phyloP scores from a whole-genome alignment of 495 filamentous ascomycete genomes.

The Penicillium soppii region DNA sequence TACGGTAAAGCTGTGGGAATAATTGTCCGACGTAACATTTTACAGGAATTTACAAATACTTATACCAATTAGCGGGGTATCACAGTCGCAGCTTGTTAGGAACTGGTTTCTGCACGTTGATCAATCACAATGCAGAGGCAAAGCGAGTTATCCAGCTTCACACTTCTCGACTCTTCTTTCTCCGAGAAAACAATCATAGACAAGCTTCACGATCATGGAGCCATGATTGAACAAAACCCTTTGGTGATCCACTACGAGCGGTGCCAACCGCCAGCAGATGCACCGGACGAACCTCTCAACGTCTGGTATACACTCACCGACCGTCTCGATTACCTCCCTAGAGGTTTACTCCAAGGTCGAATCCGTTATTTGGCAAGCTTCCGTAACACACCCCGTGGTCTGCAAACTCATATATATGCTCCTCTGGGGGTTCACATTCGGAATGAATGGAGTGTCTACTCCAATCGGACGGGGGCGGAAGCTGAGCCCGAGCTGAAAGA shows the following conservation, averaged over 20 bases:
- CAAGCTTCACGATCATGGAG: slow-evolving; percentile 63
- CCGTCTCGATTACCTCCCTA: slow-evolving; percentile 68
- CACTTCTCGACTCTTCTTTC: slow-evolving; percentile 61
- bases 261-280: slow-evolving; percentile 58
- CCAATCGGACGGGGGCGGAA: neutral
- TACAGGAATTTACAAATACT: neutral
- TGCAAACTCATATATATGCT: slow-evolving; percentile 73
- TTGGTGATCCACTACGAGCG: slow-evolving; percentile 65
- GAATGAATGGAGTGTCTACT: slow-evolving; percentile 58
- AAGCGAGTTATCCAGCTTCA: slow-evolving; percentile 64
- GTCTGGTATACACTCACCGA: slow-evolving; percentile 60
- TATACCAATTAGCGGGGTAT: neutral
- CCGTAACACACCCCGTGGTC: slow-evolving; percentile 60
- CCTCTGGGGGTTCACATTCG: slow-evolving; percentile 63
- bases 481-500: neutral
- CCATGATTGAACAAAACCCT: slow-evolving; percentile 78
- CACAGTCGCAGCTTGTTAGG: too few relatives aligned
- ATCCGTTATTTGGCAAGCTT: slow-evolving; percentile 69
- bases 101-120: too few relatives aligned
- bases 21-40: too few relatives aligned
- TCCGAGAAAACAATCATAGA: slow-evolving; percentile 59
- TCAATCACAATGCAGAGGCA: slow-evolving; percentile 25
- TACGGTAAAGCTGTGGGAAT: neutral
- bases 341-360: slow-evolving; percentile 54
- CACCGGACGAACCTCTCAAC: slow-evolving; percentile 58